phyloP scores from a whole-genome alignment of 768 basidiomycete species.

The Tephrocybe rancida region DNA sequence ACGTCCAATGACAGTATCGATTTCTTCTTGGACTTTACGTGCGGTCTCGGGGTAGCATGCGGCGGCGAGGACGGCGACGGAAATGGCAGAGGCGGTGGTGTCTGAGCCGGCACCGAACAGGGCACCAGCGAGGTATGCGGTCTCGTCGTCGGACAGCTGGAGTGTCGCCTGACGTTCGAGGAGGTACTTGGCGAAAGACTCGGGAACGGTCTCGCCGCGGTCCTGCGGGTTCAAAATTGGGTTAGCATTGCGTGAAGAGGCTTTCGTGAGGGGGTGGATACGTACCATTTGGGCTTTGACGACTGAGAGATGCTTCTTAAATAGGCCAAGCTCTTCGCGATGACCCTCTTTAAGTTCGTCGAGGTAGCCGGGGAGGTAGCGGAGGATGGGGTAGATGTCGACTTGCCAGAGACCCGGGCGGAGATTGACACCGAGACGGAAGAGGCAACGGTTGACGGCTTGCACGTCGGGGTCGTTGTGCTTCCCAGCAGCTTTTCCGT shows the following conservation, averaged over 20 bases:
- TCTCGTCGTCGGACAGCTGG: conserved; percentile 56
- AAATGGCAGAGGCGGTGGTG: conserved; percentile 64
- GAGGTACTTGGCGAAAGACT: conserved; percentile 60
- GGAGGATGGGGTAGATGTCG: conserved; percentile 47
- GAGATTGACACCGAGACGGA: conserved; percentile 45
- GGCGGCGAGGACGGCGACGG: conserved; percentile 58
- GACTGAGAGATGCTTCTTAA: conserved; percentile 51
- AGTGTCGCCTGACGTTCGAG: conserved; percentile 56
- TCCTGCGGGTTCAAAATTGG: conserved; percentile 20
- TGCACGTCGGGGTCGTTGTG: conserved; percentile 48
- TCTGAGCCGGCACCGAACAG: conserved; percentile 72
- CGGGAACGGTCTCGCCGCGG: conserved; percentile 34
- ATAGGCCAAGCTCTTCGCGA: conserved; percentile 54
- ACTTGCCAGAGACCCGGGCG: conserved; percentile 49
- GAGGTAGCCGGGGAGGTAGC: conserved; percentile 59
- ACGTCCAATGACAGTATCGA: conserved; percentile 55
- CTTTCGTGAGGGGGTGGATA: not conserved
- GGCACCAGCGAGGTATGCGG: conserved; percentile 62
- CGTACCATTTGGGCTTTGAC: conserved; percentile 49
- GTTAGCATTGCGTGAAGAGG: not conserved
- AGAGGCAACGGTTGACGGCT: conserved; percentile 48
- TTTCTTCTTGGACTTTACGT: conserved; percentile 49
- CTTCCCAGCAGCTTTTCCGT: conserved; percentile 42
- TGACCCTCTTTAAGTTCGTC: conserved; percentile 60
- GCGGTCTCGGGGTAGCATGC: conserved; percentile 58